Evolutionary conservation across 2,329 filamentous ascomycete genomes (phyloP), one percentile per base, ranked within the genome.

Genomic region (Fusarium sp.): DNA sequence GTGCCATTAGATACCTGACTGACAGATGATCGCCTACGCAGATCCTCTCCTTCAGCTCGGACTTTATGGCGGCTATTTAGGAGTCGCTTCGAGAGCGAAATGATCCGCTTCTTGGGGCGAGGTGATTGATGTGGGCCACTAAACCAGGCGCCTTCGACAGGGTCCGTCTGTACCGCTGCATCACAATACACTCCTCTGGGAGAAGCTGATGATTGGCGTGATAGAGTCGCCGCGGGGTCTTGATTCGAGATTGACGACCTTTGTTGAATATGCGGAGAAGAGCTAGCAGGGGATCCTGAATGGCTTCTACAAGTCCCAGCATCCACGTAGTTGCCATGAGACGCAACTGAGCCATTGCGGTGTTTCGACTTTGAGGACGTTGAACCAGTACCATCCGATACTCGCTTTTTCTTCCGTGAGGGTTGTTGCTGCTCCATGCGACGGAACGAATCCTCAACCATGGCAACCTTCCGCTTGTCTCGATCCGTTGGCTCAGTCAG

Each of bases 391-490:
- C 89, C 89, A 72, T 91, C 90, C 0, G 90, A 91, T 5, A 83
- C 81, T 13, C 89, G 86, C 78, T 92, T 92, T 83, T 91, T 91
- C 80, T 92, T 92, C 36, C 87, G 85, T 1, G 85, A 84, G 3
- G 88, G 83, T 42, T 83, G 88, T 67, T 89, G 87, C 77, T 88
- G 88, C 75, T 89, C 90, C 87, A 90, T 89, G 28, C 86, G 89
- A 62, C 89, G 86, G 78, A 92, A 89, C 5, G 88, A 85, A 67
- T 91, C 89, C 73, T 92, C 90, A 0, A 91, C 86, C 87, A 90
- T 90, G 26, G 89, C 88, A 17, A 92, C 87, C 75, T 92, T 92
- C 41, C 90, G 85, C 81, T 92, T 92, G 70, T 92, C 90, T 36
- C 90, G 87, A 72, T 92, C 90, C 2, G 90, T 91, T 12, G 88